These are phyloP conservation scores for Pleoardoris graminearum DNA, from an alignment of 2,329 filamentous ascomycete species.

Conservation along the genomic window DNA sequence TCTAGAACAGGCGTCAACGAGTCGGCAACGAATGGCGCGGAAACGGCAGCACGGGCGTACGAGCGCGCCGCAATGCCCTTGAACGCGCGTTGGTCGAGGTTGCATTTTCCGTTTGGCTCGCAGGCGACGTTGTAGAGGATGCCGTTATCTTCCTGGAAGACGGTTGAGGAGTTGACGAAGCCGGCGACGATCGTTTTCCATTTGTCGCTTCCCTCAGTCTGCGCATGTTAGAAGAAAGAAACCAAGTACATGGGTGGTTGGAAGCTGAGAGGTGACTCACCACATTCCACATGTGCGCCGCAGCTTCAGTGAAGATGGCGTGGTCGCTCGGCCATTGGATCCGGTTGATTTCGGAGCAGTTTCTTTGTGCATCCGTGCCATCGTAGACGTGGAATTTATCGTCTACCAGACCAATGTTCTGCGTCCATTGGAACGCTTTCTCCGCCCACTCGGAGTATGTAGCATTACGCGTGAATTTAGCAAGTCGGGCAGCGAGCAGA, in stretches of 20 bases:
- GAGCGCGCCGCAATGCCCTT: conserved; percentile 51
- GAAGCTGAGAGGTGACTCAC: conserved; percentile 31
- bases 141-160: conserved; percentile 50
- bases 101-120: conserved; percentile 60
- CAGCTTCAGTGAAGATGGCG: conserved; percentile 55
- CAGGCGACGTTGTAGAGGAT: conserved; percentile 71
- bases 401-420: conserved; percentile 53
- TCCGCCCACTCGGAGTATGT: conserved; percentile 62
- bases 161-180: conserved; percentile 34
- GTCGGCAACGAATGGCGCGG: conserved; percentile 23
- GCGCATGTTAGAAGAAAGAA: neutral
- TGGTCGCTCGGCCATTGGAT: conserved; percentile 58
- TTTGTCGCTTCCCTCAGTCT: conserved; percentile 28
- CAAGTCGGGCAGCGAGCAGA: conserved; percentile 74
- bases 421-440: conserved; percentile 61
- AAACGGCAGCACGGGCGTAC: conserved; percentile 25
- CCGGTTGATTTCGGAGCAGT: conserved; percentile 54
- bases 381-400: conserved; percentile 55
- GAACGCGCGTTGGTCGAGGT: conserved; percentile 67
- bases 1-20: conserved; percentile 19
- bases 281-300: conserved; percentile 55
- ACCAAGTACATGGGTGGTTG: too few species aligned
- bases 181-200: conserved; percentile 28
- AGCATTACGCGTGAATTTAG: conserved; percentile 65
- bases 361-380: conserved; percentile 46